Evolutionary conservation across 2,329 filamentous ascomycete genomes (phyloP), one percentile per base, ranked within the genome.

Genomic region (Davidsoniella eucalypti): DNA sequence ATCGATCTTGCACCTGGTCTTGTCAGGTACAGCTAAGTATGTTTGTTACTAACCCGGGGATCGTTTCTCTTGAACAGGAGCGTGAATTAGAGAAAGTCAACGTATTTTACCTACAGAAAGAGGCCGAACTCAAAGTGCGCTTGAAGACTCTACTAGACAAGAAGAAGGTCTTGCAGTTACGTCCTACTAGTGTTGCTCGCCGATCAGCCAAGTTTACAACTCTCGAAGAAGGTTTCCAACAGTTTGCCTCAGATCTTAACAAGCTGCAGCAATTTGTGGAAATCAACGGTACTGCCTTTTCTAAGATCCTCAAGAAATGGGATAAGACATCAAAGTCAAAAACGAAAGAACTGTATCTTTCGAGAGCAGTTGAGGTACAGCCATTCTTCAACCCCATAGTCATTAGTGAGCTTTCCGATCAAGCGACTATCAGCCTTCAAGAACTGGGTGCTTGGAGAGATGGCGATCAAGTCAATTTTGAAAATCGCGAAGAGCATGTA

Each of bases 271-370:
- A 96, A 70, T 98, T 96, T 65, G 87, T 98, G 56, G 90, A 96
- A 64, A 85, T 96, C 62, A 98, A 98, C 62, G 90, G 92, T 60
- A 95, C 87, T 1, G 92, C 88, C 14, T 95, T 96, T 64, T 95
- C 90, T 25, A 98, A 98, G 65, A 98, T 98, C 53, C 69, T 98
- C 56, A 98, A 98, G 69, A 98, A 98, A 76, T 98, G 92, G 92
- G 92, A 98, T 68, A 98, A 98, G 75, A 95, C 88, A 1, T 95
- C 90, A 57, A 98, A 96, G 73, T 96, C 90, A 47, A 90, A 90
- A 64, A 95, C 92, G 53, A 98, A 98, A 65, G 92, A 96, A 67
- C 76, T 96, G 39, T 98, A 96, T 62, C 79, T 98, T 36, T 93
- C 93, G 8, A 77, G 92, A 54, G 92, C 92, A 7, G 90, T 98